Evolutionary conservation across 2,329 filamentous ascomycete species (phyloP), one percentile per base, ranked within the genome.

Genomic region (Aureobasidium sp.): DNA sequence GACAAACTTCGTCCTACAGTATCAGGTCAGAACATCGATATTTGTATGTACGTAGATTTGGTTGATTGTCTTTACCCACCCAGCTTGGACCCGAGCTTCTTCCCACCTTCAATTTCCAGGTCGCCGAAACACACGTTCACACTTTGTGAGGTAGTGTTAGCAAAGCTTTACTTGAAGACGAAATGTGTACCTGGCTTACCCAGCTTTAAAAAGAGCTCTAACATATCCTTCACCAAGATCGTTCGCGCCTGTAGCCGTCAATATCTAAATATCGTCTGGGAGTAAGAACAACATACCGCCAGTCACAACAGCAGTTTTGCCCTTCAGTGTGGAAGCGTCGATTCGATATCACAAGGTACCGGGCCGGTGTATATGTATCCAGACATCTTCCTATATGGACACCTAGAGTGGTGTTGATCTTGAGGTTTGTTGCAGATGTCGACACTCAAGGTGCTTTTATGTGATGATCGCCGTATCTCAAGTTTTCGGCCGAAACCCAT

Each of bases 111-210:
- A 27, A 69, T 65, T 16, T 61, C 47, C 14, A 74, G 58, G 51
- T 74, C 72, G 45, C 67, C 72, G 55, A 75, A 71, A 7, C 72
- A 74, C 7, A 75, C 71, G 47, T 67, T 70, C 0, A 73, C 70
- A 2, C 73, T 72, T 21, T 21, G 21, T 21, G 21, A 21, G 21
- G 21, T 21, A 21, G 21, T 21, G 21, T 21, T 21, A 21, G 21
- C 21, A 21, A 21, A 21, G 21, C 21, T 21, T 21, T 21, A 21
- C 21, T 21, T 21, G 21, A 21, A 21, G 21, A 21, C 21, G 21
- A 21, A 21, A 21, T 21, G 21, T 21, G 21, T 21, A 21, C 21
- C 21, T 21, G 21, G 21, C 5, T 67, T 59, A 59, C 55, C 55
- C 47, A 3, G 47, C 25, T 27, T 53, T 44, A 10, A 44, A 25